Conservation (phyloP, 202 grass and related monocot species). For the Sporobolus alterniflorus region DNA sequence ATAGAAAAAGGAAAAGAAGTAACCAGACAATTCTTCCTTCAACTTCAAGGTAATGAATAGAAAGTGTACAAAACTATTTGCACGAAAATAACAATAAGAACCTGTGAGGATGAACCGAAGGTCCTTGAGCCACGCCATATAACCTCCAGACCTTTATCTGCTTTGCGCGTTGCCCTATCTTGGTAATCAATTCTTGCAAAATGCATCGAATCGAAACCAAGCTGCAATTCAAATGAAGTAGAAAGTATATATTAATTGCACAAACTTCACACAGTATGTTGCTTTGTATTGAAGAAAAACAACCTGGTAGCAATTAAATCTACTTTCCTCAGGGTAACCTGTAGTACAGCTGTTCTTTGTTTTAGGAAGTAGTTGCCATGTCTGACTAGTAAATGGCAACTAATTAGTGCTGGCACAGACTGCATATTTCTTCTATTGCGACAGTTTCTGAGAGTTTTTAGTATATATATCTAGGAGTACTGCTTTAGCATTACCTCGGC, state of each 20-base stretch:
- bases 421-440: background rate
- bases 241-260: conserved; percentile 15
- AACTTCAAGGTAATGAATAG: background rate
- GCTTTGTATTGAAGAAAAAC: background rate
- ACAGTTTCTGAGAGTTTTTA: conserved; percentile 5
- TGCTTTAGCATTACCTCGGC: conserved; percentile 63
- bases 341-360: background rate
- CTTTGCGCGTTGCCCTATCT: conserved; percentile 75
- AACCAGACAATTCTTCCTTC: background rate
- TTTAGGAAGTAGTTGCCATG: background rate
- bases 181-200: conserved; percentile 99
- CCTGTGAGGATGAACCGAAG: conserved; percentile 90
- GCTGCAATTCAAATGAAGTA: conserved; percentile 51
- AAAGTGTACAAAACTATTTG: background rate
- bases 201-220: conserved; percentile 90
- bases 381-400: background rate
- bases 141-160: conserved; percentile 80
- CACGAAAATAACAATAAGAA: conserved; percentile 25
- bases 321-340: background rate
- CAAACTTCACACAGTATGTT: background rate
- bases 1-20: background rate
- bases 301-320: background rate
- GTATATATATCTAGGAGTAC: background rate
- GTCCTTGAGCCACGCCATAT: conserved; percentile 92
- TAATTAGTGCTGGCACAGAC: background rate